Base-by-base conservation (phyloP, 2,329 filamentous ascomycete genomes). In the Xylaria sp. region DNA sequence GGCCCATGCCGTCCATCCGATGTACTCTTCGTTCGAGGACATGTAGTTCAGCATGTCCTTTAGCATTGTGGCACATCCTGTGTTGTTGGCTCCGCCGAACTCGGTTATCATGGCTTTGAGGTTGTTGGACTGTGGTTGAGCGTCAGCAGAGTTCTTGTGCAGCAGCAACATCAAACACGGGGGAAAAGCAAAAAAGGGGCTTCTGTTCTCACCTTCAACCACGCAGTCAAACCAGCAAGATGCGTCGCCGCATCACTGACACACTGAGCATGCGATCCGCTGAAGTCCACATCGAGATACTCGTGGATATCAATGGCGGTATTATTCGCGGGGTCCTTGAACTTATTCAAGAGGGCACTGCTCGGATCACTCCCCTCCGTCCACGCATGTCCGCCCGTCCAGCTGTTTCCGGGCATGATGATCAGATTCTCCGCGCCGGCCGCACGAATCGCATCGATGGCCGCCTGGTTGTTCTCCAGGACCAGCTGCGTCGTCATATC, bases 1-100 rank as follows among this genome's bases (percentile, higher is more conserved):
- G 0, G 83, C 81, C 84, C 83, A 86, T 3, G 83, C 83, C 0
- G 84, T 84, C 84, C 83, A 86, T 2, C 84, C 84, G 54, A 86
- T 84, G 69, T 83, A 85, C 71, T 81, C 81, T 1, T 80, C 76
- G 68, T 85, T 84, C n/a, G 78, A 66, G 31, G 80, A 77, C 80
- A 86, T 84, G 73, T 84, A 83, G 60, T 82, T 80, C 15, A 85
- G 67, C 6, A 84, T 81, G 36, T 80, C 78, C 13, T 76, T 75
- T 5, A 85, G 78, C 74, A 83, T 83, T 2, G 73, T 70, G 0
- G 74, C 78, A 68, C 81, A 82, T 54, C 78, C 79, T 0, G 82
- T 83, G 44, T 82, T 81, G 69, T 84, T 83, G 7, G 79, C 76
- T 4, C 81, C 83, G 54, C 84, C 84, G 69, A 86, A 86, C 69